Base-by-base conservation (phyloP, 345 rosid genomes). In the Eucalyptus tenuipes region DNA sequence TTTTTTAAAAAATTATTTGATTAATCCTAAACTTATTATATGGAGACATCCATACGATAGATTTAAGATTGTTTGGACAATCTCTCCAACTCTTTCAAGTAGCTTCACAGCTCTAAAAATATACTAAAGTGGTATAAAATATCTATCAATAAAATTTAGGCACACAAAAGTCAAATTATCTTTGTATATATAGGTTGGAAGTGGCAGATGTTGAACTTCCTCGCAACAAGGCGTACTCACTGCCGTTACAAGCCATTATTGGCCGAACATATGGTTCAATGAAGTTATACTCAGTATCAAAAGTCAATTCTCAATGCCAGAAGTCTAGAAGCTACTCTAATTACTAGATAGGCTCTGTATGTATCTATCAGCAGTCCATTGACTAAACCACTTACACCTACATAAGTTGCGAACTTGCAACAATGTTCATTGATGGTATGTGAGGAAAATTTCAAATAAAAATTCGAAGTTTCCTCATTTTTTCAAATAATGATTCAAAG, bases 391-490 rank as follows among this genome's bases (percentile, higher is more conserved):
- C 45, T 33, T 3, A 17, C 81, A 33, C 81, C 81, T 33, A 17
- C 81, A 71, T 0, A 11, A 8, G 45, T 33, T 18, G 45, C 44
- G 9, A 17, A 71, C 81, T 9, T 10, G 2, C 8, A 5, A 18
- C 81, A 37, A 5, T 18, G 25, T 18, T 33, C 27, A 37, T 0
- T 52, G 1, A 52, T 52, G 55, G 0, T 50, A 17, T 17, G 22
- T 50, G 8, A 16, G 53, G 20, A 6, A 50, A 7, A 17, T 1
- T 50, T 1, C 1, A 6, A 50, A 50, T 6, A 50, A 50, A 4
- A 50, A 8, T 17, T 50, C 1, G 8, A 6, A 50, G 0, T 17
- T 7, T 0, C 1, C 2, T 17, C 22, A 0, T 0, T 6, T 50
- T 17, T 50, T 50, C 0, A 1, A 50, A 16, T 50, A 3, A 50